These are phyloP conservation scores for Paramecium primaurelia DNA, from an alignment of 73 alveolate species.

Conservation along the genomic window DNA sequence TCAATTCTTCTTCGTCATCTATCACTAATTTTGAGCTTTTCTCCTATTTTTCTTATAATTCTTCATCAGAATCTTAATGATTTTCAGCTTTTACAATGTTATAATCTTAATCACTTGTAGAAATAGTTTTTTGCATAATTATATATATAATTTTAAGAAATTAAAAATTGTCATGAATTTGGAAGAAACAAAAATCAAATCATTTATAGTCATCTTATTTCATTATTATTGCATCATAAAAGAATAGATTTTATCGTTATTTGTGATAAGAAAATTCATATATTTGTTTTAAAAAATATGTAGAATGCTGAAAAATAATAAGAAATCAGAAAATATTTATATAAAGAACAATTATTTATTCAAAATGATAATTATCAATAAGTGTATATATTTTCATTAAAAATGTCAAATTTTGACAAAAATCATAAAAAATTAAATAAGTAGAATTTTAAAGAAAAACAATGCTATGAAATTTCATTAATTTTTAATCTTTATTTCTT, in stretches of 20 bases:
- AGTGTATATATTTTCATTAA: too few species aligned
- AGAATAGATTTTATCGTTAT: not conserved
- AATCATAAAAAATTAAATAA: too few species aligned
- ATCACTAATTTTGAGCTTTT: not conserved
- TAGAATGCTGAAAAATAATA: not conserved
- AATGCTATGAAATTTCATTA: too few species aligned
- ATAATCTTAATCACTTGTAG: not conserved
- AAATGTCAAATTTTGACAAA: too few species aligned
- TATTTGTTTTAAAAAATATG: not conserved
- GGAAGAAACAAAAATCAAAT: not conserved
- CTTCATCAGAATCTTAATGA: constrained; percentile 19
- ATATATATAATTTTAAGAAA: not conserved
- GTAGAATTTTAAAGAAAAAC: too few species aligned
- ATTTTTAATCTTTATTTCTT: too few species aligned
- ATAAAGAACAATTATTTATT: too few species aligned
- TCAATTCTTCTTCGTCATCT: not conserved
- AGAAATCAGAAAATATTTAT: not conserved
- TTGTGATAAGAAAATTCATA: not conserved
- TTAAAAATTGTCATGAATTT: not conserved
- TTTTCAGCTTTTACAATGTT: not conserved
- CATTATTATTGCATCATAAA: not conserved
- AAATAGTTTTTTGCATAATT: not conserved
- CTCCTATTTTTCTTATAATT: not conserved
- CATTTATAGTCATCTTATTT: not conserved
- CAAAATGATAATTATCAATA: too few species aligned